Evolutionary conservation across 1,139 yeast species (phyloP), one percentile per base, ranked within the genome.

Genomic region (Blastobotrys persicus): DNA sequence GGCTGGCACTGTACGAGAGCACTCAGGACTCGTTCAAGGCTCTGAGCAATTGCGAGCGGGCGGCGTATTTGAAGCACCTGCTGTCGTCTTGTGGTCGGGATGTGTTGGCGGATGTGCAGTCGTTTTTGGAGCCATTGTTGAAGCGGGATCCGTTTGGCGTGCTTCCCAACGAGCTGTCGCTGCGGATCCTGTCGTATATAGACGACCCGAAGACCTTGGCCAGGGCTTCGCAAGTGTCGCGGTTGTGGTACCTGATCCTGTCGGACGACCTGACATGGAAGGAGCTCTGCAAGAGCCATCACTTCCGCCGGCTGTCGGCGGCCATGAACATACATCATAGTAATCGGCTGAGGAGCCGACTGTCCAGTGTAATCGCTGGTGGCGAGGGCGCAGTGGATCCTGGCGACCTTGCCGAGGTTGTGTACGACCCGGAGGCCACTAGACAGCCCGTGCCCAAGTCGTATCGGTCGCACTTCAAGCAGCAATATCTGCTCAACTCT

Each of bases 111-210:
- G 80, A 80, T 51, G 77, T 89, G 4, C 78, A 88, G 4, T 84
- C 83, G 59, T 94, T 85, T 63, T 85, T 92, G 13, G 79, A 84
- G 20, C 79, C 83, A 31, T 70, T 88, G 64, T 82, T 92, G 51
- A 81, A 88, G 58, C 85, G 88, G 52, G 98, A 92, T 67, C 95
- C 92, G 59, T 83, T 92, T 52, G 76, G 83, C 37, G 81, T 87
- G 12, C 74, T 92, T 46, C 98, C 98, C 2, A 77, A 79, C 58
- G 98, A 92, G 65, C 72, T 92, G 37, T 81, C 95, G 1, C 76
- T 91, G 49, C 86, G 88, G 61, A 85, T 92, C 43, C 72, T 92
- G 46, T 85, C 95, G 55, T 88, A 85, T 66, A 72, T 92, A 60
- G 96, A 88, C 44, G 75, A 72, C 54, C 74, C 76, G 13, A 51